Evolutionary conservation across 495 filamentous ascomycete genomes (phyloP), one percentile per base, ranked within the genome.

Genomic region (Platismatia glauca): DNA sequence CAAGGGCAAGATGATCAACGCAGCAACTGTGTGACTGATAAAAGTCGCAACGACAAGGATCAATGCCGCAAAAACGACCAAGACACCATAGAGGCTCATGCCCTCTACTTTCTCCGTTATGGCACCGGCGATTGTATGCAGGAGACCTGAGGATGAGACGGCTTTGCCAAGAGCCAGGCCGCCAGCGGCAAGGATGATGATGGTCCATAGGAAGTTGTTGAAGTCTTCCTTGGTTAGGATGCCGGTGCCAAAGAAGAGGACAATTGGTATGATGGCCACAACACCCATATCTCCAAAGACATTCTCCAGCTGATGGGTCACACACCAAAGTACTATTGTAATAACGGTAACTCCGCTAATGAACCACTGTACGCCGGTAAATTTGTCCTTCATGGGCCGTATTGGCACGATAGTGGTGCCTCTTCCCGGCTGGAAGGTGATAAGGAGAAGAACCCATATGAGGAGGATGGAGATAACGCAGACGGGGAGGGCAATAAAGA

Each of bases 131-230:
- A 97, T 88, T 18, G 90, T 91, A 68, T 96, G 88, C 59, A 99
- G 80, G n/a, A 99, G 78, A 0, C 94, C 94, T 0, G 91, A 96
- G 12, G 87, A 91, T 57, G 89, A 93, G 67, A 99, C 94, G 0
- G 95, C 90, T 74, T 96, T 97, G 46, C 94, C 94, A 1, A 99
- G 86, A 7, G 91, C 88, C 15, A 99, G 77, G 3, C 94, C 94
- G 46, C 94, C 94, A 20, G 95, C 94, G 0, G 94, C 94, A 24
- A 99, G 86, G 69, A 99, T 97, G 77, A 99, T 97, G 75, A 99
- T 97, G 33, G 94, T 99, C 94, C 94, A 99, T 38, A 97, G 87
- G 76, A 99, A 99, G 71, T 99, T 99, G 79, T 99, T 99, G 71
- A 99, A 99, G 72, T 99, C 94, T 75, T 97, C 94, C 73, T 99